Percentiles rank a stretch among this genome's conserved stretches.
Conservation (phyloP, 2,329 filamentous ascomycete genomes). For the Fusarium zealandicum region DNA sequence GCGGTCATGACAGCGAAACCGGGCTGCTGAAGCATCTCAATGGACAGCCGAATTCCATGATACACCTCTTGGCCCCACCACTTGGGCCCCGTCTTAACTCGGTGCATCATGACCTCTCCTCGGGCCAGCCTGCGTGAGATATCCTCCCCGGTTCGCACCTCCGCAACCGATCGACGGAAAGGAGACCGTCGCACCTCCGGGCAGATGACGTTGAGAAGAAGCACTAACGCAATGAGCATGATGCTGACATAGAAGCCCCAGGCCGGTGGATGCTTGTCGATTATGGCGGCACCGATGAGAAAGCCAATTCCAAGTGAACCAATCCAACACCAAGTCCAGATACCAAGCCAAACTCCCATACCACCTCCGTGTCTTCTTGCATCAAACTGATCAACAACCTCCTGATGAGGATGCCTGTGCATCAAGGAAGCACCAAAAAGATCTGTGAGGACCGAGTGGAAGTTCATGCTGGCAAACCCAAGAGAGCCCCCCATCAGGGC, state of each 20-base stretch:
- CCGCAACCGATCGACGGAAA: slow-evolving; percentile 71
- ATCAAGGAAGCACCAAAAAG: slow-evolving; percentile 79
- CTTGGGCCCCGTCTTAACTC: slow-evolving; percentile 72
- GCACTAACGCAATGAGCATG: slow-evolving; percentile 68
- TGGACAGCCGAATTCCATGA: slow-evolving; percentile 70
- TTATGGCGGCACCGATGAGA: slow-evolving; percentile 73
- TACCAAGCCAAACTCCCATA: slow-evolving; percentile 79
- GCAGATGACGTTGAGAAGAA: slow-evolving; percentile 73
- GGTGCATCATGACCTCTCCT: slow-evolving; percentile 80
- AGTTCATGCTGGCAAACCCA: slow-evolving; percentile 81
- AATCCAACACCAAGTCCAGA: slow-evolving; percentile 81
- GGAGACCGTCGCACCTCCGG: slow-evolving; percentile 76
- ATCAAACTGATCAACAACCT: slow-evolving; percentile 71
- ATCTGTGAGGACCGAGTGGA: slow-evolving; percentile 74
- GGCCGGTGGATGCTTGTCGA: slow-evolving; percentile 67
- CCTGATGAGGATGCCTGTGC: slow-evolving; percentile 75
- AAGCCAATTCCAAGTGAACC: slow-evolving; percentile 77
- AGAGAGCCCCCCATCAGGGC: slow-evolving; percentile 72
- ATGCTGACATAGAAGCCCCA: slow-evolving; percentile 82
- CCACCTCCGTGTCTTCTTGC: slow-evolving; percentile 78
- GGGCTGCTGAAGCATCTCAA: slow-evolving; percentile 76
- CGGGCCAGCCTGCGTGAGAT: slow-evolving; percentile 68
- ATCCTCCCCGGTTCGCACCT: slow-evolving; percentile 63
- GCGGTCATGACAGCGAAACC: slow-evolving; percentile 75
- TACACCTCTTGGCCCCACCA: slow-evolving; percentile 82